These are phyloP conservation scores for Kingdonia uniflora DNA, from an alignment of 164 flowering plant species.

Conservation along the genomic window DNA sequence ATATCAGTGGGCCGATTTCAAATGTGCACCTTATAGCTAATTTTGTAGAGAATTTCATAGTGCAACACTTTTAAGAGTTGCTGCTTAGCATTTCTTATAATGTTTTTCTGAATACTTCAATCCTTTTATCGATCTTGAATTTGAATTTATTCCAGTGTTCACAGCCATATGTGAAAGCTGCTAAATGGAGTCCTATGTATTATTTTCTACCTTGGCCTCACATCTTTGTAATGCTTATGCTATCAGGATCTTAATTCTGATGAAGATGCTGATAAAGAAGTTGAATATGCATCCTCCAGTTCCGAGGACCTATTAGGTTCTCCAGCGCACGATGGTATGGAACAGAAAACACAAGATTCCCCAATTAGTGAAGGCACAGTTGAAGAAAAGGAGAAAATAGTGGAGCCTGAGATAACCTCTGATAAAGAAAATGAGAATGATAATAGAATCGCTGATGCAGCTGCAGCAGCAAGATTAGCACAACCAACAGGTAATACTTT, in stretches of 20 bases:
- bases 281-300: constrained; percentile 39
- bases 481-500: constrained; percentile 98
- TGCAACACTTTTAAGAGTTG: too few species aligned
- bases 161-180: too few species aligned
- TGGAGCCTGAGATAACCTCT: constrained; percentile 14
- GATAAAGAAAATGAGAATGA: constrained; percentile 58
- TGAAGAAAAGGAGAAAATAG: constrained; percentile 23
- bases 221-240: too few species aligned
- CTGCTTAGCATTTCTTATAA: too few species aligned
- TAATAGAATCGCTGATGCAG: constrained; percentile 88
- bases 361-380: constrained; percentile 19
- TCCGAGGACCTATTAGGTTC: constrained; percentile 38
- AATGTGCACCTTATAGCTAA: too few species aligned
- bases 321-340: constrained; percentile 18
- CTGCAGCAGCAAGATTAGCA: constrained; percentile 97
- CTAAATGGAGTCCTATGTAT: too few species aligned
- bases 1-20: too few species aligned
- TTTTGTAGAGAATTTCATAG: too few species aligned
- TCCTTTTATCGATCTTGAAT: not conserved
- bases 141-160: too few species aligned
- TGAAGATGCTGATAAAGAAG: constrained; percentile 33
- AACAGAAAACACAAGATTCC: constrained; percentile 12
- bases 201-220: too few species aligned
- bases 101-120: too few species aligned
- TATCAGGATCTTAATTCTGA: constrained; percentile 25